Base-by-base conservation (phyloP, 768 basidiomycete species). In the Lepiota venenata region DNA sequence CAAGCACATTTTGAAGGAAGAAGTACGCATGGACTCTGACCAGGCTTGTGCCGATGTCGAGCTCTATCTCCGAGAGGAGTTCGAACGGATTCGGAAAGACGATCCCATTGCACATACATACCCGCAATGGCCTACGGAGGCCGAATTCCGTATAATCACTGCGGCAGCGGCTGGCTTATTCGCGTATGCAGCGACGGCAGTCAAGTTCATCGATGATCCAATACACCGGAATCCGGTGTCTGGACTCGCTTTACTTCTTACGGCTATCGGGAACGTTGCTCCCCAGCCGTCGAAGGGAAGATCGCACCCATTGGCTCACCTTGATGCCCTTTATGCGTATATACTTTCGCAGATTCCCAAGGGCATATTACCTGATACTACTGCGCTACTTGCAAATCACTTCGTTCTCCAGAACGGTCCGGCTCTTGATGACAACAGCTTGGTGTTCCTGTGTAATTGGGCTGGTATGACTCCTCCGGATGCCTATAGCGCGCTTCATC, bases 161-260 rank as follows among this genome's bases (percentile, higher is more conserved):
- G 14, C 57, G 4, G 64, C 59, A 18, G 58, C 67, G 3, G 59
- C 56, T 4, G 64, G 66, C 7, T 60, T 60, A 43, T 68, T 67
- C 42, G 61, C 68, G 25, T 67, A 66, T 27, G 61, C 58, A 2
- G 56, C 64, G 1, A 64, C 62, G 9, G 58, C 60, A n/a, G 27
- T 66, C 6, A 58, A 60, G n/a, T 67, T 59, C 50, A 55, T 67
- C 21, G 62, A 52, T 10, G 58, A 58, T 15, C 32, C 35, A 16
- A 15, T 3, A 12, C 36, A 37, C 16, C 14, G 47, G 11, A 36
- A 55, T 9, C 52, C 56, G 1, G 35, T 37, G 1, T 15, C 14
- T 21, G 41, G 58, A 44, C 8, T 41, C 38, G 14, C 53, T 40
- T 4, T 18, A 9, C 16, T 37, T 4, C 32, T 48, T 16, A 16